Evolutionary conservation across 23 red algal genomes (phyloP), one percentile per base, ranked within the genome.

Genomic region (Agarophyton chilense): DNA sequence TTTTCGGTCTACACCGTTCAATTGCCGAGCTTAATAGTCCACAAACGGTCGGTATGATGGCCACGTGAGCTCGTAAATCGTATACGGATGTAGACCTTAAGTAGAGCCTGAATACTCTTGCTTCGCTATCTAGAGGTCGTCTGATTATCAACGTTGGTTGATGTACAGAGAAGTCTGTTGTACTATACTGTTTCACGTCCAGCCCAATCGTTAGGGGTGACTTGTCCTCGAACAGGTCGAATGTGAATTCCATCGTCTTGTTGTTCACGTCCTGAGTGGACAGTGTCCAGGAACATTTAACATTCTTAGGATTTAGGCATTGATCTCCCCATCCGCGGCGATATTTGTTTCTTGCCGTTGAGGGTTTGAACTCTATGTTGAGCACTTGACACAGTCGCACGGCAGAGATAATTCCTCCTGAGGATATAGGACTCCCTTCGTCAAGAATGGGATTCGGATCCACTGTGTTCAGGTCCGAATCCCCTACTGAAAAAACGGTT

Each of bases 401-500:
- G 11, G 61, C 81, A 10, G 39, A 29, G 13, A 33, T 9, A 6
- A 86, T 72, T 49, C 43, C 64, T 9, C 81, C 81, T 11, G 81
- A 63, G 12, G 81, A 87, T 19, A 65, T 55, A 25, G 70, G 70
- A 13, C 19, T 72, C n/a, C 66, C 83, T 47, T 87, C 63, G 25
- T 87, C 83, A 3, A 87, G 22, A 35, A 87, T 87, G 19, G 83
- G 83, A 60, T 73, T 87, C 44, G 52, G 70, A 63, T 77, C 83
- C 21, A 35, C 10, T 17, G 2, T 21, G 42, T 32, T 32, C 40
- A 47, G 18, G 19, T 38, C 43, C 42, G 50, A 87, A 49, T 65
- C 83, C 83, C 36, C n/a, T 87, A 87, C 33, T 55, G 83, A 87
- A 74, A 87, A 76, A 45, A 87, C n/a, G 14, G 42, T n/a, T 26